phyloP scores from a whole-genome alignment of 2,329 filamentous ascomycete genomes.

The Diaporthe destruens region DNA sequence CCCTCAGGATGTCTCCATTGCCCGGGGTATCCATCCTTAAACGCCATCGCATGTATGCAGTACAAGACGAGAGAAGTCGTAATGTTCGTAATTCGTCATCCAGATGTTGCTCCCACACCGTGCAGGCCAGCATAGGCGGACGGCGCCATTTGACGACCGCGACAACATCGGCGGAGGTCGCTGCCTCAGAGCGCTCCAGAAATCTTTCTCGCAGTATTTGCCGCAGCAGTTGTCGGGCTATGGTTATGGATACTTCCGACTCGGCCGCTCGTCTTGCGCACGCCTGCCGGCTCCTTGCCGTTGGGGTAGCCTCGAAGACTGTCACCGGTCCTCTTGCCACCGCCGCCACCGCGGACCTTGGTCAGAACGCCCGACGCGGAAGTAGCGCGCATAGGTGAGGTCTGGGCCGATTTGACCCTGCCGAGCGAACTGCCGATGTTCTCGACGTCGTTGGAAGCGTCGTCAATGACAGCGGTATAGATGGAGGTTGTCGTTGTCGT shows the following conservation, averaged over 20 bases:
- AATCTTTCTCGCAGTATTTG: constrained; percentile 65
- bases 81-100: constrained; percentile 43
- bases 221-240: constrained; percentile 56
- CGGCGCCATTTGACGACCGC: constrained; percentile 2
- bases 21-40: constrained; percentile 25
- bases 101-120: constrained; percentile 32
- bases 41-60: constrained; percentile 41
- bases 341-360: constrained; percentile 68
- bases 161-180: background rate
- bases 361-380: constrained; percentile 69
- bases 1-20: background rate
- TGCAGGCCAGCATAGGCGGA: constrained; percentile 6
- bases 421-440: constrained; percentile 69
- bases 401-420: constrained; percentile 65
- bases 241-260: constrained; percentile 68
- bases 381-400: constrained; percentile 63
- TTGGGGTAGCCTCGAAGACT: constrained; percentile 56
- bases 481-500: constrained; percentile 76
- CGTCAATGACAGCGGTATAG: constrained; percentile 70
- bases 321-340: constrained; percentile 52
- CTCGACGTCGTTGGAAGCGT: constrained; percentile 77
- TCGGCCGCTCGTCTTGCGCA: constrained; percentile 76
- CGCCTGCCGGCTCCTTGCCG: constrained; percentile 63
- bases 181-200: constrained; percentile 52
- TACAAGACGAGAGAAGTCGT: constrained; percentile 39